Evolutionary conservation across 2,329 filamentous ascomycete species (phyloP).

Genomic region (Dendrostoma leiphaemia): DNA sequence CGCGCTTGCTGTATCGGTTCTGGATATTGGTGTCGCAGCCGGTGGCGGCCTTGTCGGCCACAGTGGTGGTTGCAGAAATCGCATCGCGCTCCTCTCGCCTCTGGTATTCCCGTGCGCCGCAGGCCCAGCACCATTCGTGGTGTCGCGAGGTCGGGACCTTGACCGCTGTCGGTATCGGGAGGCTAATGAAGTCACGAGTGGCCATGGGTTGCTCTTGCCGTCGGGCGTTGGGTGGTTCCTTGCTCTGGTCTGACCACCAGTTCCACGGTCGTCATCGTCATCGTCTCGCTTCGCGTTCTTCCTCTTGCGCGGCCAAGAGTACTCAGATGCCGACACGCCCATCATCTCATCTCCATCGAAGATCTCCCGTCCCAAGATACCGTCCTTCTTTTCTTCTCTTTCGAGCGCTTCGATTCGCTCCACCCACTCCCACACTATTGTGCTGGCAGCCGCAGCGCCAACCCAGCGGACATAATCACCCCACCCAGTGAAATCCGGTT

Average conservation of each 20-base stretch:
- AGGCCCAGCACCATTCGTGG: slow-evolving; percentile 16
- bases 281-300: slow-evolving; percentile 29
- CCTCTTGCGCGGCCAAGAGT: slow-evolving; percentile 42
- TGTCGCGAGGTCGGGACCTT: slow-evolving; percentile 23
- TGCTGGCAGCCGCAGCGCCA: slow-evolving; percentile 88
- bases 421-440: slow-evolving; percentile 99
- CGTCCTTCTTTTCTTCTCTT: slow-evolving; percentile 90
- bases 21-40: slow-evolving; percentile 55
- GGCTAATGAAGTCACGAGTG: slow-evolving; percentile 38
- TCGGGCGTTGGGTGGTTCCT: slow-evolving; percentile 21
- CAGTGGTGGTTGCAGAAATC: slow-evolving; percentile 46
- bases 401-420: slow-evolving; percentile 91
- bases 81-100: slow-evolving; percentile 23
- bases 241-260: slow-evolving; percentile 21
- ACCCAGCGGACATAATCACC: slow-evolving; percentile 96
- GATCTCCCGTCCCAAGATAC: slow-evolving; percentile 84
- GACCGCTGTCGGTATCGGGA: slow-evolving; percentile 33
- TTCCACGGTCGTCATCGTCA: slow-evolving; percentile 30
- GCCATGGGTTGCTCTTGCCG: slow-evolving; percentile 36
- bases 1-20: slow-evolving; percentile 61
- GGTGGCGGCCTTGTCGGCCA: slow-evolving; percentile 57
- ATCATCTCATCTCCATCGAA: slow-evolving; percentile 95
- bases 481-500: slow-evolving; percentile 85
- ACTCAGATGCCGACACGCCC: slow-evolving; percentile 56
- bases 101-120: slow-evolving; percentile 22